Conservation (phyloP, 2,329 filamentous ascomycete species). For the Cadophora luteo-olivacea region DNA sequence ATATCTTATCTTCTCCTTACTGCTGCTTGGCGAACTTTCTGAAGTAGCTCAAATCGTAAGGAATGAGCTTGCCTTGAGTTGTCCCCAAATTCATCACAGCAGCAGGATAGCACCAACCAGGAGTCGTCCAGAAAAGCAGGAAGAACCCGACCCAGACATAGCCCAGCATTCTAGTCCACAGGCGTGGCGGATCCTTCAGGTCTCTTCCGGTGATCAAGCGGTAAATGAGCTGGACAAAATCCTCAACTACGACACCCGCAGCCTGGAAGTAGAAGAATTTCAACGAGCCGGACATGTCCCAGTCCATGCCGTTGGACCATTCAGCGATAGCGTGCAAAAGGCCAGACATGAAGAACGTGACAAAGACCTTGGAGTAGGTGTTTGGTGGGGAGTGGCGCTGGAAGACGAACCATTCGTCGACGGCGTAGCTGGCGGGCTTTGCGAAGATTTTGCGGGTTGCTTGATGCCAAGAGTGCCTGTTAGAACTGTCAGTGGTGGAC, state of each 20-base stretch:
- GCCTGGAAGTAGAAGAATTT: constrained; percentile 39
- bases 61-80: constrained; percentile 12
- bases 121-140: constrained; percentile 26
- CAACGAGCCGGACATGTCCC: constrained; percentile 32
- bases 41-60: constrained; percentile 15
- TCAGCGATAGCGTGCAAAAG: constrained; percentile 37
- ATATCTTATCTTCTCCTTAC: neutral
- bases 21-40: constrained; percentile 11
- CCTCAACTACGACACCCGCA: constrained; percentile 44
- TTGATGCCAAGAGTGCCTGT: constrained; percentile 22
- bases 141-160: constrained; percentile 38
- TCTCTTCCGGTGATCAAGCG: constrained; percentile 12
- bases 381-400: constrained; percentile 28
- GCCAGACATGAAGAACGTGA: constrained; percentile 44
- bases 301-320: constrained; percentile 29
- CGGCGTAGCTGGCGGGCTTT: constrained; percentile 3
- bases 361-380: constrained; percentile 41
- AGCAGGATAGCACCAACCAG: constrained; percentile 21
- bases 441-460: constrained; percentile 15
- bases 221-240: constrained; percentile 39
- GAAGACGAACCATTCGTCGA: constrained; percentile 17
- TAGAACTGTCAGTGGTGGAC: neutral
- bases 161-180: constrained; percentile 22
- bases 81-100: neutral
- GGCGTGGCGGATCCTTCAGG: neutral